A percentile compares a stretch with the other conserved stretches of the same genome.
Conservation (phyloP, 352 stramenopile genomes). For the Phytophthora pluvialis region DNA sequence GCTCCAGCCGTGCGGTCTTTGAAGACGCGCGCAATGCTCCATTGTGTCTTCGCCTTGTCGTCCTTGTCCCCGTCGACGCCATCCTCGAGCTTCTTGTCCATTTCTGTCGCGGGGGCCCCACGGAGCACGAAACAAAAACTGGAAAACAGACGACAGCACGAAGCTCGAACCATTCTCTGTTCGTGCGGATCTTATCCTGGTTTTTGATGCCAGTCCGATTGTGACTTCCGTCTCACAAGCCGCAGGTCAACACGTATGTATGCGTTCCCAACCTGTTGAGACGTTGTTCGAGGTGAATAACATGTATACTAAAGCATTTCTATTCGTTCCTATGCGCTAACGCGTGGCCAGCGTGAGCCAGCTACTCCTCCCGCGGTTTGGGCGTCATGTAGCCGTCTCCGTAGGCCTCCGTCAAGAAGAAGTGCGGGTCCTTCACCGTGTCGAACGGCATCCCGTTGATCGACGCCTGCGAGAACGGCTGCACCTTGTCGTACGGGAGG, state of each 20-base stretch:
- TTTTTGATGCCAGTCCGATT: not conserved
- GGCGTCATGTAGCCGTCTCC: constrained; percentile 42
- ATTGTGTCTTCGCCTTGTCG: not conserved
- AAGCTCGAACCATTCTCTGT: constrained; percentile 5
- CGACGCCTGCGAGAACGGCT: constrained; percentile 26
- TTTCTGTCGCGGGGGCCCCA: not conserved
- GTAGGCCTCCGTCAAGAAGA: constrained; percentile 41
- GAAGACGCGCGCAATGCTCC: not conserved
- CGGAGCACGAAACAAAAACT: not conserved
- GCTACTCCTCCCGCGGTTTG: not conserved
- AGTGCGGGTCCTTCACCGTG: constrained; percentile 37
- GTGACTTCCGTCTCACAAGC: constrained; percentile 1
- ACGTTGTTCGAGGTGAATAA: not conserved
- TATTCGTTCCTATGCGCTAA: constrained; percentile 12
- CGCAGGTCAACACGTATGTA: too few relatives aligned
- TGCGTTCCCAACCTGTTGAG: too few relatives aligned
- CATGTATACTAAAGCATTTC: constrained; percentile 14
- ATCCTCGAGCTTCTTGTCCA: constrained; percentile 8
- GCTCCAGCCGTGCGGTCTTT: not conserved
- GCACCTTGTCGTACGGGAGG: constrained; percentile 26
- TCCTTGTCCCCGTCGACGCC: not conserved
- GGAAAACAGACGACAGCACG: constrained; percentile 10
- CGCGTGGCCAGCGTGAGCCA: not conserved
- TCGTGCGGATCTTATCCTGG: not conserved
- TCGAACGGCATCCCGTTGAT: constrained; percentile 44